These are phyloP conservation scores for Fomes fomentarius DNA, from an alignment of 1,284 basidiomycete species.

Conservation along the genomic window DNA sequence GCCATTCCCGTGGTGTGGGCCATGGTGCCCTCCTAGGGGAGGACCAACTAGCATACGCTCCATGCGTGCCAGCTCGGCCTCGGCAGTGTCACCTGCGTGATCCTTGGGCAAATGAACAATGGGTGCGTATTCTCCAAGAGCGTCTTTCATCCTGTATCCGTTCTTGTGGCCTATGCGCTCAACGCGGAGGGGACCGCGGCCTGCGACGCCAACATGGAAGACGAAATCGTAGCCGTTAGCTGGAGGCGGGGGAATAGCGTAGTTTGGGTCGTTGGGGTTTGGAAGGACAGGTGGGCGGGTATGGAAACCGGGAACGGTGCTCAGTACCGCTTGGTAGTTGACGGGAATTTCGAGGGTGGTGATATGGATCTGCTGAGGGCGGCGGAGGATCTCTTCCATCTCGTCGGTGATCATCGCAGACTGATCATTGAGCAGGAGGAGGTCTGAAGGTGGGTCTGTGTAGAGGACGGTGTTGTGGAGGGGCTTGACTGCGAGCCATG, in stretches of 20 bases:
- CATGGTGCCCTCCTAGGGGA: constrained; percentile 2
- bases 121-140: constrained; percentile 59
- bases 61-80: constrained; percentile 39
- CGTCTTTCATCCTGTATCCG: constrained; percentile 74
- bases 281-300: constrained; percentile 63
- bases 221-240: constrained; percentile 71
- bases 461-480: constrained; percentile 56
- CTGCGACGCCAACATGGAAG: constrained; percentile 72
- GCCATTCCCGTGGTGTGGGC: constrained; percentile 2
- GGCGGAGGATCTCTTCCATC: constrained; percentile 25
- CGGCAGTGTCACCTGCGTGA: constrained; percentile 22
- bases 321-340: constrained; percentile 62
- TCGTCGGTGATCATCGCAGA: constrained; percentile 29
- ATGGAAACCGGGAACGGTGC: constrained; percentile 61
- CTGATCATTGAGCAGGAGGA: constrained; percentile 27
- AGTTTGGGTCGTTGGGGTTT: constrained; percentile 32
- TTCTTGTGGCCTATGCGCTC: constrained; percentile 71
- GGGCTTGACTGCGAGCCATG: constrained; percentile 62
- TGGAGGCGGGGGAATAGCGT: constrained; percentile 46
- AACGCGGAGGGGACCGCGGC: constrained; percentile 64
- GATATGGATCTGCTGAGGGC: constrained; percentile 54
- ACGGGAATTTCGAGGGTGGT: constrained; percentile 64
- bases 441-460: constrained; percentile 40
- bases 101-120: constrained; percentile 41
- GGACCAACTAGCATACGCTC: constrained; percentile 30